Evolutionary conservation across 2,329 filamentous ascomycete species (phyloP), one percentile per base, ranked within the genome.

Genomic region (Nothophaeocryptopus gaeumannii): DNA sequence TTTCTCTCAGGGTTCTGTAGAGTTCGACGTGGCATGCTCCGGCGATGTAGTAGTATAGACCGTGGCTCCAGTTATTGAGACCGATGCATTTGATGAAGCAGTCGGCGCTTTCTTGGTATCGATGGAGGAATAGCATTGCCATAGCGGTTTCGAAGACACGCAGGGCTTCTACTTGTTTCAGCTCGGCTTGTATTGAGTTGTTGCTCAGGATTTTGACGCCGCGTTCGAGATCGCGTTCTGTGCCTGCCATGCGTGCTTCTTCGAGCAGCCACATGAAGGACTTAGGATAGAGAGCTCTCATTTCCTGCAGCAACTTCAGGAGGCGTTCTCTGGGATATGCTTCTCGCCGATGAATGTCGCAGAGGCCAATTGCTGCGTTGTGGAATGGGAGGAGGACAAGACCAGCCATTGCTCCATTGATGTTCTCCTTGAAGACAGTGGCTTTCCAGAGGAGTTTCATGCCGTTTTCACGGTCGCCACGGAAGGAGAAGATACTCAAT

Each of bases 381-480:
- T 96, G 95, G 69, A 90, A 97, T 0, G 82, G 84, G 12, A 97
- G 77, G 0, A 96, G 74, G 20, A 89, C 80, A 35, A 97, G 77
- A 0, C 86, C 89, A 0, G 91, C 85, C 65, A 97, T 85, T 5
- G 88, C 92, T n/a, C 91, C 92, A 64, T 96, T 95, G 63, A 97
- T 81, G 67, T 96, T 96, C 54, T 84, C 73, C 15, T 66, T 64
- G 67, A 91, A 93, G 42, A 84, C 83, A 15, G 89, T 90, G 10
- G 89, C 88, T 66, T 88, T 84, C 93, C 93, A 99, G 4, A 99
- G 81, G 81, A 96, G 86, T 34, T 80, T 77, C 30, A 96, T 78
- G 8, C 91, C 93, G 34, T 85, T 80, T 54, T 89, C 83, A 37
- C 91, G 85, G 66, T 97, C 91, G 30, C 93, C 93, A 54, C 82